phyloP scores from a whole-genome alignment of 169 alveolate genomes.

The Plasmodium coatneyi region DNA sequence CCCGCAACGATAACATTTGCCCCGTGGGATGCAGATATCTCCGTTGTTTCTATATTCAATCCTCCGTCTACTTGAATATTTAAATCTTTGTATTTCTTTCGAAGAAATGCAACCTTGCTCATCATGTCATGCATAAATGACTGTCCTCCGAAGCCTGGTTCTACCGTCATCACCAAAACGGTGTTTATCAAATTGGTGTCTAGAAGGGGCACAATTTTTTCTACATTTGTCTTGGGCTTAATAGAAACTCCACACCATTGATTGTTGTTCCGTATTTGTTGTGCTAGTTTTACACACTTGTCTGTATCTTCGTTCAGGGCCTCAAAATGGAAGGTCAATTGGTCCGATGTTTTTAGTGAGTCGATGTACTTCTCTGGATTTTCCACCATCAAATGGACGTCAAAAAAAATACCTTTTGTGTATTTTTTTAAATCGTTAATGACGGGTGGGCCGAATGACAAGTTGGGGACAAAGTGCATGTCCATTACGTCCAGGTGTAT shows the following conservation, averaged over 20 bases:
- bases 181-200: conserved; percentile 80
- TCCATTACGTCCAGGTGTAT: conserved; percentile 81
- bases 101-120: conserved; percentile 84
- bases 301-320: conserved; percentile 77
- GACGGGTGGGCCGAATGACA: conserved; percentile 89
- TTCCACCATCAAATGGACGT: conserved; percentile 90
- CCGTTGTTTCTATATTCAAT: conserved; percentile 82
- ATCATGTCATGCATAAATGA: conserved; percentile 88
- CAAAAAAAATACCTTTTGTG: conserved; percentile 84
- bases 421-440: conserved; percentile 81
- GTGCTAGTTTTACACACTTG: conserved; percentile 38
- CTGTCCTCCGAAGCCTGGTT: conserved; percentile 95
- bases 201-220: conserved; percentile 50
- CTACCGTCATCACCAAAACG: conserved; percentile 92
- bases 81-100: conserved; percentile 78
- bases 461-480: conserved; percentile 90
- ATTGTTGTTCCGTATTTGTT: conserved; percentile 29
- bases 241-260: conserved; percentile 65
- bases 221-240: conserved; percentile 59
- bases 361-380: conserved; percentile 88
- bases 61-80: conserved; percentile 92
- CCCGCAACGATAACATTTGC: conserved; percentile 92
- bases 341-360: conserved; percentile 86
- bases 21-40: conserved; percentile 87
- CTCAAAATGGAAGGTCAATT: conserved; percentile 89